Evolutionary conservation across 306 rosid species (phyloP), one percentile per base, ranked within the genome.

Genomic region (Pachyrhizus erosus): DNA sequence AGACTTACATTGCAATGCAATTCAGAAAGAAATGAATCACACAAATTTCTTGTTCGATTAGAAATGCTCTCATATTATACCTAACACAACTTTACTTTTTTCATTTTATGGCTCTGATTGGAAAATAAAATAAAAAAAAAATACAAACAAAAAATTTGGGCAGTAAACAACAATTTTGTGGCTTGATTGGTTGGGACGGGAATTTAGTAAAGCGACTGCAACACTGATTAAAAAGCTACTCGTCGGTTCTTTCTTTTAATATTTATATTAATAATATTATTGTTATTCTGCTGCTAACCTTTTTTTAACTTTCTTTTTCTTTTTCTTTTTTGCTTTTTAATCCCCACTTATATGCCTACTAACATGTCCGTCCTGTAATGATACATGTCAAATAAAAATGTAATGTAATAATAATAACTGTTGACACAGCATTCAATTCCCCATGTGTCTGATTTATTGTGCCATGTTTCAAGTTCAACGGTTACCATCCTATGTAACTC

Each of bases 161-260:
- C 12, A 58, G 58, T 76, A 34, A 46, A 85, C 68, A 72, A 65
- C 74, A 78, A 73, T 73, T 81, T 79, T 75, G 54, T 27, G 81
- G 83, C 71, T 74, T 84, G 62, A 80, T 87, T 78, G 79, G 83
- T 77, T 62, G 87, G 73, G 82, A 64, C 73, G 65, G 69, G 85
- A 75, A 89, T 62, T 86, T 84, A 78, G 89, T 74, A 86, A 86
- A 88, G 91, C 67, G 64, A 86, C 83, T 61, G 61, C 60, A 60
- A 23, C 85, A 68, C 88, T 79, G 26, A 86, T 79, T 74, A 67
- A 61, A 82, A 79, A 84, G 89, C 79, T 79, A 84, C 85, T 48
- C 83, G 37, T 68, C 83, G 13, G 11, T 80, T 43, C 5, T 29
- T 80, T 7, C 1, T 52, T 55, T 57, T 40, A 5, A 10, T 68